phyloP scores from a whole-genome alignment of 805 yeast species.

The Metschnikowia continentalis region DNA sequence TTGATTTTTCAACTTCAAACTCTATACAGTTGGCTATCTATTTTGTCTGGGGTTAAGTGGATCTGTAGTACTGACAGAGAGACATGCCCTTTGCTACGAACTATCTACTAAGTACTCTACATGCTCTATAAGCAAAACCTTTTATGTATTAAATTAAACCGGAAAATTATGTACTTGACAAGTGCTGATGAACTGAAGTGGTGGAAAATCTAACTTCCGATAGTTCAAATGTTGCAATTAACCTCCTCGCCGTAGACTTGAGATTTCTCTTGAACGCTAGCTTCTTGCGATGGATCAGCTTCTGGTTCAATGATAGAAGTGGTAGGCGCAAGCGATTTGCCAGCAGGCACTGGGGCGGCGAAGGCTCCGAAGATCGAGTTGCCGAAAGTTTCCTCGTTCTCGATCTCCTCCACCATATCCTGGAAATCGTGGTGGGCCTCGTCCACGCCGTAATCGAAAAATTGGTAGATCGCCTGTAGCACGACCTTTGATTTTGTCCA shows the following conservation, averaged over 20 bases:
- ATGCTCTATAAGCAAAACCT: not conserved
- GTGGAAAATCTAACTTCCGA: not conserved
- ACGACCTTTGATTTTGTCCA: constrained; percentile 2
- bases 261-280: not conserved
- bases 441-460: constrained; percentile 41
- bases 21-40: no score
- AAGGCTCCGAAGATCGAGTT: constrained; percentile 2
- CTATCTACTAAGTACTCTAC: no score
- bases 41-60: no score
- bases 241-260: constrained; percentile 3
- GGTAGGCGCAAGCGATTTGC: not conserved
- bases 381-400: not conserved
- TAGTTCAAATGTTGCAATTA: not conserved
- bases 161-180: not conserved
- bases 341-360: constrained; percentile 1
- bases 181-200: not conserved
- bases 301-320: not conserved
- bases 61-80: no score
- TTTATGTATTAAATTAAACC: not conserved
- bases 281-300: not conserved
- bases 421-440: constrained; percentile 15
- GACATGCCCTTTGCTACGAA: no score
- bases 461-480: constrained; percentile 32
- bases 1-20: no score
- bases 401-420: constrained; percentile 7